Base-by-base conservation (phyloP, 345 rosid species). In the Eutrema yunnanense region DNA sequence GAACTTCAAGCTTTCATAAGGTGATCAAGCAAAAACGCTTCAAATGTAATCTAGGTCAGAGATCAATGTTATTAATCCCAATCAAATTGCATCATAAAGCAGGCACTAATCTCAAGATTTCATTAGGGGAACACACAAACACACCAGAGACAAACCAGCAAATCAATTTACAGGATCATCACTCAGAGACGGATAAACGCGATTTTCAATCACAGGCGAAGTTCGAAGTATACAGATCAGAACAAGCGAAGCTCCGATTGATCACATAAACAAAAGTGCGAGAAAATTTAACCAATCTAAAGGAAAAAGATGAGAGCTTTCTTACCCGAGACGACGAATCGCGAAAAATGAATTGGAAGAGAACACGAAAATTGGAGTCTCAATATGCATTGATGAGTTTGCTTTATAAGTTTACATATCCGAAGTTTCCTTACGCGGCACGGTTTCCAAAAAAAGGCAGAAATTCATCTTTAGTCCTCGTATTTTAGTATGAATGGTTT, bases 371-470 rank as follows among this genome's bases (percentile, higher is more conserved):
- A 32, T 16, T 11, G 40, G 51, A 33, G 37, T 22, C 26, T 22
- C 26, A 1, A 54, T 62, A 62, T 75, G 68, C 62, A 34, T 26
- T 32, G 72, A 41, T 29, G 44, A 53, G 30, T 29, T 53, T 67
- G 62, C 51, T 29, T 67, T 22, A 22, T 22, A 22, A 22, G 26
- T 22, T 22, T 27, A 66, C 50, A 40, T 38, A 37, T 67, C 29
- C 59, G 30, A 14, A 13, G 59, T 22, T 74, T 51, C 42, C 56
- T 67, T 60, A 67, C 73, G 69, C 63, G 73, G 49, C 56, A 74
- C 43, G 63, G 19, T 51, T 69, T 29, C 79, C 49, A 19, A 52
- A 62, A 22, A 16, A 37, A 62, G 5, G 8, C 54, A 29, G 29
- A 16, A 69, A 62, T 69, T 14, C 52, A 46, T 8, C 1, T 44